Evolutionary conservation across 805 yeast species (phyloP), one percentile per base, ranked within the genome.

Genomic region (Wickerhamiella alocasiicola): DNA sequence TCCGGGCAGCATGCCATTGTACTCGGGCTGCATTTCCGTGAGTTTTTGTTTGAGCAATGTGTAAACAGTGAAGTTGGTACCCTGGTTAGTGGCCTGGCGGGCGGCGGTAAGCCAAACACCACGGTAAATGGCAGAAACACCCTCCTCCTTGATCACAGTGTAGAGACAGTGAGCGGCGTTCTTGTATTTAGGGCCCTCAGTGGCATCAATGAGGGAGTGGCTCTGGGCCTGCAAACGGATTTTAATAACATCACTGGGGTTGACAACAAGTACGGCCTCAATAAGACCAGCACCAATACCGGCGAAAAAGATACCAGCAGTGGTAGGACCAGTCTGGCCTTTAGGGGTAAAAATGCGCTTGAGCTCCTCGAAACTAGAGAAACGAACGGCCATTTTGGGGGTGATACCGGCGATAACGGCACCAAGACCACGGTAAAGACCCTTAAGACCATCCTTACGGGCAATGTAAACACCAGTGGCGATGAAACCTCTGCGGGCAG

Each of bases 211-310:
- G 74, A 87, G 71, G 33, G 94, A 81, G 59, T 83, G 88, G 50
- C 78, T 80, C 66, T 88, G 98, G 13, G 97, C 94, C 64, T 88
- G 98, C 57, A 88, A 72, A 62, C 98, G 72, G 57, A 88, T 88
- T 63, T 88, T 88, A 49, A 88, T 94, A 46, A 91, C 96, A 62
- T 88, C 98, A 81, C 85, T 88, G 33, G 97, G 97, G 59, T 84
- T 91, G 31, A 88, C 98, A 44, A 88, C 88, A 45, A 81, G 63
- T 43, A 91, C 87, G 2, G 97, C 95, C 64, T 88, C 98, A 37
- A 95, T 83, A 57, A 83, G 68, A 65, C 98, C 98, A 15, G 98
- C 97, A 61, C 94, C 87, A 19, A 88, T 91, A 64, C 98, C 98
- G 32, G 96, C 87, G 39, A 81, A 50, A 57, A 88, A 88, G 9